These are phyloP conservation scores for Lactarius tabidus DNA, from an alignment of 768 basidiomycete species.

Conservation along the genomic window DNA sequence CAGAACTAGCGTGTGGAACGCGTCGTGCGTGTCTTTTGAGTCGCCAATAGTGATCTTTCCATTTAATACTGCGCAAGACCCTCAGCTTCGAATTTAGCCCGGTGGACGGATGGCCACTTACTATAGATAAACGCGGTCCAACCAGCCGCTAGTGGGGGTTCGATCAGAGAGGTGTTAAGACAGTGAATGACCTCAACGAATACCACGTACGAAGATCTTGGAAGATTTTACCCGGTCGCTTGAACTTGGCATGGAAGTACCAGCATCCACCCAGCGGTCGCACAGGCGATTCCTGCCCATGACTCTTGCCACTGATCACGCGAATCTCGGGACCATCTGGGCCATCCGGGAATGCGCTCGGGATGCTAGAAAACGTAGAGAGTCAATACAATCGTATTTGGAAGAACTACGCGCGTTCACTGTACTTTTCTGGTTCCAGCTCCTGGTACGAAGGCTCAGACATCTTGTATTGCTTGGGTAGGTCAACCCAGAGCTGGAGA, in stretches of 20 bases:
- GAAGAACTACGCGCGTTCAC: neutral
- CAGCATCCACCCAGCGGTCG: constrained; percentile 90
- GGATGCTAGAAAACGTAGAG: constrained; percentile 45
- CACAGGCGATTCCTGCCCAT: constrained; percentile 85
- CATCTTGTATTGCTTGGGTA: constrained; percentile 82
- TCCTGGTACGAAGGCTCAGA: constrained; percentile 85
- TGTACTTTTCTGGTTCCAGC: constrained; percentile 57
- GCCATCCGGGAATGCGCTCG: constrained; percentile 68
- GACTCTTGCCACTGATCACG: constrained; percentile 86
- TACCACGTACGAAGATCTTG: constrained; percentile 69
- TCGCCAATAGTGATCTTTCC: constrained; percentile 64
- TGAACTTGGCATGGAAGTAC: constrained; percentile 80
- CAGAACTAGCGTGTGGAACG: constrained; percentile 82
- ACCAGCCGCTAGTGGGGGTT: constrained; percentile 53
- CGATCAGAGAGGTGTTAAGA: neutral
- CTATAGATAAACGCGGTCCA: constrained; percentile 92
- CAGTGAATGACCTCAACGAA: neutral
- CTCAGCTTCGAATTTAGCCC: neutral
- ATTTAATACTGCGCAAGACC: constrained; percentile 47
- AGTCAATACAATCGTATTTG: neutral
- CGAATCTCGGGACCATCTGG: constrained; percentile 65
- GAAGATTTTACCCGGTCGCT: constrained; percentile 61
- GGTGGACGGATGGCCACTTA: constrained; percentile 35
- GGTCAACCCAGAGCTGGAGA: constrained; percentile 84
- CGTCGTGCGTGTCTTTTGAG: constrained; percentile 42